Base-by-base conservation (phyloP, 352 stramenopile genomes). In the Phytopythium helicoides region DNA sequence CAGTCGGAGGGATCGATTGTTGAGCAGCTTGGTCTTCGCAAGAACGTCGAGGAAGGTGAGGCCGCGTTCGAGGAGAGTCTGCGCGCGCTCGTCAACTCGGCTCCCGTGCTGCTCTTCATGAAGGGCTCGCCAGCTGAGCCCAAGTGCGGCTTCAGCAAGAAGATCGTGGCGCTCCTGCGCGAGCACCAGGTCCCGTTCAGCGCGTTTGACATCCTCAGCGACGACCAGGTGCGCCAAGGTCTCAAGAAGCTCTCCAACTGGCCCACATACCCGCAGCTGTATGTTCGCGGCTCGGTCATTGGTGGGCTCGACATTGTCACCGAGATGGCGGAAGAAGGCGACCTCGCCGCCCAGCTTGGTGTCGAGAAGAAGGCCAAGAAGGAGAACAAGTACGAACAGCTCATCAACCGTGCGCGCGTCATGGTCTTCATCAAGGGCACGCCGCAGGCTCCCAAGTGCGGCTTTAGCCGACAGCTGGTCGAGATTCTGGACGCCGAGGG, bases 351-450 rank as follows among this genome's bases (percentile, higher is more conserved):
- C 39, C 85, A 98, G 64, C 79, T 98, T 15, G 85, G 88, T 48
- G 77, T 98, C n/a, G 72, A 71, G 12, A 94, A 94, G 75, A 92
- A 91, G 58, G 64, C 68, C 39, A 92, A 92, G 64, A 83, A 77
- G 45, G 79, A 90, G 59, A 90, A 91, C 68, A 89, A 90, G 60
- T 91, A 97, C 52, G 64, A 88, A 51, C 73, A 92, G 67, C 69
- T 98, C 36, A 86, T 98, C 51, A 94, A 89, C 57, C 76, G 82
- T 42, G 80, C 87, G 25, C 78, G 79, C 3, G 89, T 99, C 56
- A 98, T 99, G 94, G 78, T 99, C 18, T 99, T 99, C 71, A 99
- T 99, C 89, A 99, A 99, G 70, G 97, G 85, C 49, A 72, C 81
- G 12, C 96, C 97, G 9, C 85, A 87, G 55, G 74, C 81, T 22